Evolutionary conservation across 2,329 filamentous ascomycete genomes (phyloP).

Genomic region (Hypoxylon sp.): DNA sequence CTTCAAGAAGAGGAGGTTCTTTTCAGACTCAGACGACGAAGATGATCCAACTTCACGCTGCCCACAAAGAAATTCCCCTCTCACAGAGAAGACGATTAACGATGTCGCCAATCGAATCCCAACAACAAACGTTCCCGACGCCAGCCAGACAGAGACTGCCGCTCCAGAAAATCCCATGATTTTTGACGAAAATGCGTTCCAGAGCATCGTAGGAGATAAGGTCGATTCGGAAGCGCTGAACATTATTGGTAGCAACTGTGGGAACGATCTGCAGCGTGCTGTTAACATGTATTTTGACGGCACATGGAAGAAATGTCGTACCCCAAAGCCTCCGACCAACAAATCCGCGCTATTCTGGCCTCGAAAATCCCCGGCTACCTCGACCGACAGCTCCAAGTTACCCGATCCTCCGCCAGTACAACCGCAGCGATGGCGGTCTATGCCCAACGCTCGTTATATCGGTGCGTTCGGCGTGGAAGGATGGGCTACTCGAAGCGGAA

Average conservation of each 20-base stretch:
- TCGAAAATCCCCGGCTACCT: conserved; percentile 23
- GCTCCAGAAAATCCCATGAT: conserved; percentile 47
- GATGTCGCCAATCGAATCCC: conserved; percentile 44
- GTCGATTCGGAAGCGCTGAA: conserved; percentile 65
- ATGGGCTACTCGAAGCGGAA: conserved; percentile 91
- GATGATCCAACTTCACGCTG: conserved; percentile 42
- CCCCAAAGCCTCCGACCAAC: conserved; percentile 49
- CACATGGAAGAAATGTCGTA: conserved; percentile 70
- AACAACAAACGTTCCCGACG: conserved; percentile 2
- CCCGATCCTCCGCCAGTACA: conserved; percentile 32
- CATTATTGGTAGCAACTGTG: conserved; percentile 68
- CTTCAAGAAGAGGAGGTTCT: conserved; percentile 59
- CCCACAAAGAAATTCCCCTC: conserved; percentile 39
- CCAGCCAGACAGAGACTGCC: conserved; percentile 30
- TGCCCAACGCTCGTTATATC: conserved; percentile 76
- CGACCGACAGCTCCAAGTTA: conserved; percentile 35
- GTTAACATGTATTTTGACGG: conserved; percentile 80
- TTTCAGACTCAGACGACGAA: conserved; percentile 56
- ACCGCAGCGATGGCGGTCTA: conserved; percentile 43
- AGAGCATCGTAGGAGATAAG: conserved; percentile 72
- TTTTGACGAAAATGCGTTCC: conserved; percentile 72
- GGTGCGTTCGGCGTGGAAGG: conserved; percentile 92
- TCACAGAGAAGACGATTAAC: conserved; percentile 44
- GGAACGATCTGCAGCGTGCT: conserved; percentile 71
- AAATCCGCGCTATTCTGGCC: conserved; percentile 31